Conservation (phyloP, 2,329 filamentous ascomycete genomes). For the Chaetomiaceae sp. region DNA sequence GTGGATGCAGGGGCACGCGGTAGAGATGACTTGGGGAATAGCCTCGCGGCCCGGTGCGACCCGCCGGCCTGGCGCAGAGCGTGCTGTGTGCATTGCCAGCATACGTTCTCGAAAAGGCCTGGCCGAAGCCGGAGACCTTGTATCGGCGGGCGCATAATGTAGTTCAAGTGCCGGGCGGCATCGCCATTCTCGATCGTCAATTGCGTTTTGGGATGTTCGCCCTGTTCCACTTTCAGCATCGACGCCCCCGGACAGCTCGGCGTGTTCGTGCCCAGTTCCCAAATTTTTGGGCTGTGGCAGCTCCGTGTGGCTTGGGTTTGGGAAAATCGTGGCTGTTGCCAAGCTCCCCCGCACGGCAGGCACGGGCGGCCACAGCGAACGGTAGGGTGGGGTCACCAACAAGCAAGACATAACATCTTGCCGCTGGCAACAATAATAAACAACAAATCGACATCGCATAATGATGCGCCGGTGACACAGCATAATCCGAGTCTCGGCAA, state of each 20-base stretch:
- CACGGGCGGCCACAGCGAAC: too few species aligned
- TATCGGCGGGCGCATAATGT: slow-evolving; percentile 27
- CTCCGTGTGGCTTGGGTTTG: not conserved
- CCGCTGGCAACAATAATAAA: too few species aligned
- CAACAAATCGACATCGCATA: too few species aligned
- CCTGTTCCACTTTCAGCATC: too few species aligned
- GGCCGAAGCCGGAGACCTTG: slow-evolving; percentile 19
- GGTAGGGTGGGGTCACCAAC: too few species aligned
- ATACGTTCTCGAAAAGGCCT: slow-evolving; percentile 23
- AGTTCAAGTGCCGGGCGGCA: slow-evolving; percentile 24
- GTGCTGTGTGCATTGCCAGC: slow-evolving; percentile 29
- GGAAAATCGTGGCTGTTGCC: not conserved
- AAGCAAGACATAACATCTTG: too few species aligned
- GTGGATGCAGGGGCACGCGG: slow-evolving; percentile 20
- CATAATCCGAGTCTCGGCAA: too few species aligned
- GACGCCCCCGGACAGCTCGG: too few species aligned
- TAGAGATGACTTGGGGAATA: slow-evolving; percentile 26
- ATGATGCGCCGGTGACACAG: too few species aligned
- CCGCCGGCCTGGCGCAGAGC: slow-evolving; percentile 14
- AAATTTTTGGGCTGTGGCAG: slow-evolving; percentile 5
- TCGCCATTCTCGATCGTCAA: slow-evolving; percentile 26
- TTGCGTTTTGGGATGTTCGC: slow-evolving; percentile 9
- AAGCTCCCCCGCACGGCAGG: too few species aligned
- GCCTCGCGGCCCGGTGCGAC: slow-evolving; percentile 2
- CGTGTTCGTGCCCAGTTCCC: not conserved